Conservation (phyloP, 2,329 filamentous ascomycete species). For the Chaetomiaceae sp. region DNA sequence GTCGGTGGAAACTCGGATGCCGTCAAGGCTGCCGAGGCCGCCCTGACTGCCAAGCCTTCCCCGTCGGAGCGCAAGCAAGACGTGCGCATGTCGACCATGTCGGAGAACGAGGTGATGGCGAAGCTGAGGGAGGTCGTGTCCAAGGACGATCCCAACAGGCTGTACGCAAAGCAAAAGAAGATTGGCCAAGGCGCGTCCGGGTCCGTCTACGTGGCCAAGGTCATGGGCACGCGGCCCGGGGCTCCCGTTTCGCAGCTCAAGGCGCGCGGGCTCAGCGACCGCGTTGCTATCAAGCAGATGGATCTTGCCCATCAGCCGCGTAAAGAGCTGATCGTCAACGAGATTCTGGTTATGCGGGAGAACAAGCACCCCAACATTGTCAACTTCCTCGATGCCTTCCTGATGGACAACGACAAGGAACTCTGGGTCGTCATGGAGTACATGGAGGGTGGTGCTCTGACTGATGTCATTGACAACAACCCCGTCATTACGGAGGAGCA, state of each 20-base stretch:
- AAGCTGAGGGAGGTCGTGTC: slow-evolving; percentile 92
- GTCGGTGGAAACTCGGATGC: slow-evolving; percentile 54
- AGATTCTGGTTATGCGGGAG: slow-evolving; percentile 99
- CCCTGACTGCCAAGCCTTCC: slow-evolving; percentile 76
- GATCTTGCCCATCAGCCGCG: slow-evolving; percentile 93
- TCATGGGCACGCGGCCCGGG: slow-evolving; percentile 42
- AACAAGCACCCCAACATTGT: slow-evolving; percentile 98
- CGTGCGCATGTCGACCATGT: slow-evolving; percentile 98
- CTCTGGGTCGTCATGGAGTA: slow-evolving; percentile 99
- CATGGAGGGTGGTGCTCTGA: slow-evolving; percentile 97
- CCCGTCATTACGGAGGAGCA: slow-evolving; percentile 90
- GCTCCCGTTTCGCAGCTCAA: slow-evolving; percentile 9
- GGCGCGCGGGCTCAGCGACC: slow-evolving; percentile 53
- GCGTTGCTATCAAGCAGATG: slow-evolving; percentile 99
- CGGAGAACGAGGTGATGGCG: slow-evolving; percentile 94
- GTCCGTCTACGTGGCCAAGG: slow-evolving; percentile 94
- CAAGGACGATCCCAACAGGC: slow-evolving; percentile 88
- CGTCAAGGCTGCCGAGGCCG: slow-evolving; percentile 84
- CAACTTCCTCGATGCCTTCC: slow-evolving; percentile 95
- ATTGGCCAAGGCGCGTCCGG: slow-evolving; percentile 97
- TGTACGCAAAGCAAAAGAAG: slow-evolving; percentile 99
- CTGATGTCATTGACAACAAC: slow-evolving; percentile 98
- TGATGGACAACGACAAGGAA: slow-evolving; percentile 89
- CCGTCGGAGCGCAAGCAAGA: slow-evolving; percentile 76
- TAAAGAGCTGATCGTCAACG: slow-evolving; percentile 98